Evolutionary conservation across 495 filamentous ascomycete species (phyloP).

Genomic region (Friedmanniomyces simplex): DNA sequence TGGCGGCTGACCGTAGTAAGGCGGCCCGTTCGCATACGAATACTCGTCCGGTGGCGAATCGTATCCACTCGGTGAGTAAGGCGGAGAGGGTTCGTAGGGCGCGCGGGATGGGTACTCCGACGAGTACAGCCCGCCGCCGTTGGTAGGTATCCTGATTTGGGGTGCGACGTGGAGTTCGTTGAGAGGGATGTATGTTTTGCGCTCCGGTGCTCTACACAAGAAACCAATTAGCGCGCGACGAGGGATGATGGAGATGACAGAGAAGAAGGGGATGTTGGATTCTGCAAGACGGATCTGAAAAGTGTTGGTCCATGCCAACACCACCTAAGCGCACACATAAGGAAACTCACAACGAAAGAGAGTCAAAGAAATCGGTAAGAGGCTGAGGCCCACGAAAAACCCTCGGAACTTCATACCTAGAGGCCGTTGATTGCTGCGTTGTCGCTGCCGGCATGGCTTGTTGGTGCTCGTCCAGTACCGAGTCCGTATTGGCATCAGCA

Average conservation of each 20-base stretch:
- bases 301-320: not conserved
- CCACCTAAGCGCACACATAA: not conserved
- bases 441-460: not conserved
- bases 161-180: not conserved
- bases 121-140: not conserved
- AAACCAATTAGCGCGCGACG: not conserved
- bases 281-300: not conserved
- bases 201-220: not conserved
- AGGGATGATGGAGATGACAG: not conserved
- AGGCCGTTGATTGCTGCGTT: not conserved
- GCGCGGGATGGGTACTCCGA: constrained; percentile 3
- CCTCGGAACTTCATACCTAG: constrained; percentile 8
- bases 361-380: constrained; percentile 2
- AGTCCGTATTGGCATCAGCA: not conserved
- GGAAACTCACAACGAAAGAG: constrained; percentile 12
- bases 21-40: not conserved
- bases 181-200: not conserved
- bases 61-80: constrained; percentile 9
- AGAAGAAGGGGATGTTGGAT: not conserved
- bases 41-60: constrained; percentile 8
- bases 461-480: not conserved
- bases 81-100: constrained; percentile 5
- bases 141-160: not conserved
- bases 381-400: constrained; percentile 7
- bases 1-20: constrained; percentile 15